These are phyloP conservation scores for Microsporum canis DNA, from an alignment of 2,329 filamentous ascomycete genomes.

Conservation along the genomic window DNA sequence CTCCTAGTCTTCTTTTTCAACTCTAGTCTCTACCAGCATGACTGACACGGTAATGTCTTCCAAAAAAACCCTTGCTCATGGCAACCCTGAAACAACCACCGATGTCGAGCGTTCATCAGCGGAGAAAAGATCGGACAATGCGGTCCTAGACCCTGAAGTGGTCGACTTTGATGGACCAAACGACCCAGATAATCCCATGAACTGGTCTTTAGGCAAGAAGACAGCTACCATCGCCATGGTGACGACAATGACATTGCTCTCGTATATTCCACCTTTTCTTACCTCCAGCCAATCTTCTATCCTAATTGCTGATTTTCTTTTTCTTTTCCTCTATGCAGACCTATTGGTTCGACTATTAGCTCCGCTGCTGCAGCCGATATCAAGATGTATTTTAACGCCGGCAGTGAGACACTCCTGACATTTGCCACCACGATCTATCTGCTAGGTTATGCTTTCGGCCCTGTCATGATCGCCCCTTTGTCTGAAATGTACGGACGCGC, in stretches of 20 bases:
- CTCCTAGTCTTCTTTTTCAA: not conserved
- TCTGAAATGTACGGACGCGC: constrained; percentile 52
- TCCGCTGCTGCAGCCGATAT: constrained; percentile 22
- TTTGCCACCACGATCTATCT: constrained; percentile 53
- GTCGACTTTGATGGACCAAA: constrained; percentile 19
- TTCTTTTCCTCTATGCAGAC: constrained; percentile 1
- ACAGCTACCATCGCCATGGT: constrained; percentile 8
- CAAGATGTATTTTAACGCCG: constrained; percentile 37
- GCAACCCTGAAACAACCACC: not conserved
- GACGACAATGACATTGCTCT: constrained; percentile 7
- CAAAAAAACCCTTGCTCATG: not conserved
- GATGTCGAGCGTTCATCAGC: not conserved
- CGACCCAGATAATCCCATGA: constrained; percentile 20
- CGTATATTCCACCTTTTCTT: not conserved
- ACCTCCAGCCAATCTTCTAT: not conserved
- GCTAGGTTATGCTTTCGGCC: constrained; percentile 35
- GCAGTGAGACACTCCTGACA: constrained; percentile 34
- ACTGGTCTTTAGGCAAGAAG: constrained; percentile 15
- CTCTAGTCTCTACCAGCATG: not conserved
- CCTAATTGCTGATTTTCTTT: not conserved
- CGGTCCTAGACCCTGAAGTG: constrained; percentile 9
- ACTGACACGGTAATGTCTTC: not conserved
- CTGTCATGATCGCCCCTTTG: constrained; percentile 53
- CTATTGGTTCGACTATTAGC: constrained; percentile 10
- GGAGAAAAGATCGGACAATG: not conserved